Evolutionary conservation across 495 filamentous ascomycete species (phyloP), one percentile per base, ranked within the genome.

Genomic region (Hamigera avellanea): DNA sequence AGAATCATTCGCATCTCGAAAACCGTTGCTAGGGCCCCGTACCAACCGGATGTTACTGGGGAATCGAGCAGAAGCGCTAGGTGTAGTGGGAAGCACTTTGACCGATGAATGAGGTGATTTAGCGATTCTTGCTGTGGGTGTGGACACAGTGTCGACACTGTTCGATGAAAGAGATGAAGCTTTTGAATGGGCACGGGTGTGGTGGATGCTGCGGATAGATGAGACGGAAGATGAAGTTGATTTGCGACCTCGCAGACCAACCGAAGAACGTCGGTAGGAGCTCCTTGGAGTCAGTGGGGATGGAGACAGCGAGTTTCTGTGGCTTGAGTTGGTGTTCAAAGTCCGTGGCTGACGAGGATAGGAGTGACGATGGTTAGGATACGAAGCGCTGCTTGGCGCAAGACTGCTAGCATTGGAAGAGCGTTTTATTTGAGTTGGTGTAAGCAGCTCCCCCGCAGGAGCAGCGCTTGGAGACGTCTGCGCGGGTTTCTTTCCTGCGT

Each of bases 211-310:
- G 30, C 89, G 79, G 42, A 96, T 80, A 0, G 86, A 94, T 12
- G 86, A 94, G 14, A 98, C 76, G 8, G 91, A 96, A 2, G 87
- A 95, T 4, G 89, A 95, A 2, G 91, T 96, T 2, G 89, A 95
- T 55, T 95, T 96, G 40, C 91, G 75, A 19, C 91, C 93, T 27
- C 89, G 77, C 14, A 96, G 70, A 28, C 83, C 85, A 15, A 72
- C 75, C 6, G 78, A 78, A 29, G 73, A 66, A 15, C 82, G 83
- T 19, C 88, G 74, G 44, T 88, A 81, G 2, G 83, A 87, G 15
- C 83, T 81, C 25, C 84, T 78, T 2, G 91, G 87, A 3, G 89
- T 96, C 29, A 95, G 59, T 0, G 93, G 91, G 7, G 80, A 78
- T 2, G 91, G 91, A 0, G 93, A 96, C 9, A 93, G 62, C 2